Evolutionary conservation across 139 green algal genomes (phyloP).

Genomic region (Monoraphidium neglectum): DNA sequence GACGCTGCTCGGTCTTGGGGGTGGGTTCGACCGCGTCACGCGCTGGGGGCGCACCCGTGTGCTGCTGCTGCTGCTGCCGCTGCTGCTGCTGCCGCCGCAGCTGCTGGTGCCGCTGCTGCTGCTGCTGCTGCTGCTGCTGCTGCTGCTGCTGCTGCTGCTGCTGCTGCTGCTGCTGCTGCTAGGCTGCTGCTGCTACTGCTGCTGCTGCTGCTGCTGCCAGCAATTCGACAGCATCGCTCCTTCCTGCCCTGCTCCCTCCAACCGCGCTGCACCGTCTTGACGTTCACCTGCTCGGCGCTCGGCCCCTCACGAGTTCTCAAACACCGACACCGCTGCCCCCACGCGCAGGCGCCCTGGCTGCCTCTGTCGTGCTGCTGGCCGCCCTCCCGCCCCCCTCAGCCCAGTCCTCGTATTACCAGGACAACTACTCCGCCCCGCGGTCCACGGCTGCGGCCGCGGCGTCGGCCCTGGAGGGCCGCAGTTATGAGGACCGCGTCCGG

Average conservation of each 20-base stretch:
- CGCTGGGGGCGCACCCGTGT: neutral
- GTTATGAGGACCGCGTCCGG: conserved; percentile 15
- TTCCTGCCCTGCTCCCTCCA: neutral
- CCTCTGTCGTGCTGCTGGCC: conserved; percentile 26
- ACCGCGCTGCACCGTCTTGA: neutral
- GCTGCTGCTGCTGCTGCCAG: neutral
- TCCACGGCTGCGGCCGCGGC: conserved; percentile 11
- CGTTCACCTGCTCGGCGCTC: neutral
- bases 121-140: neutral
- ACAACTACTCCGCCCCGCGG: conserved; percentile 3
- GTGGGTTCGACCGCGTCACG: neutral
- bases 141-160: neutral
- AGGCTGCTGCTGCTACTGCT: neutral
- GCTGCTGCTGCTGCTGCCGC: neutral
- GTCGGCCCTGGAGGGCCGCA: neutral
- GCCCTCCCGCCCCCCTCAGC: conserved; percentile 13
- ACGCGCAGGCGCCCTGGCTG: conserved; percentile 15
- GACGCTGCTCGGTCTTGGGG: conserved; percentile 42
- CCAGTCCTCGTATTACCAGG: conserved; percentile 15
- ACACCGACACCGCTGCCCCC: neutral
- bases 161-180: neutral
- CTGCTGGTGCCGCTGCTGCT: neutral
- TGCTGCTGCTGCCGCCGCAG: neutral
- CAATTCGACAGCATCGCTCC: no score
- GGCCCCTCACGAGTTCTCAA: neutral